These are phyloP conservation scores for Pythium folliculosum DNA, from an alignment of 352 stramenopile genomes.

Conservation along the genomic window DNA sequence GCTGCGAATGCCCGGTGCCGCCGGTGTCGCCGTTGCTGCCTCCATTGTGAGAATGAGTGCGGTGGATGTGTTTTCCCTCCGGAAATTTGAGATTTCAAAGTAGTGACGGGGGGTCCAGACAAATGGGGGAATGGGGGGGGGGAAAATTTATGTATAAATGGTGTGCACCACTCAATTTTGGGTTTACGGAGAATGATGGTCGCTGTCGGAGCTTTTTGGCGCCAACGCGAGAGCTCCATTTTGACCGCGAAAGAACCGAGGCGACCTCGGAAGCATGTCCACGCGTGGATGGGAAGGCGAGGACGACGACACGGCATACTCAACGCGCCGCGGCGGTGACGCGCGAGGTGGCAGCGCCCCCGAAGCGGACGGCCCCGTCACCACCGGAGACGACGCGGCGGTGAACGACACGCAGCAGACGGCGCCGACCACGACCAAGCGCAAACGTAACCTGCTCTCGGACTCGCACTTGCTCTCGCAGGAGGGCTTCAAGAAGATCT, in stretches of 20 bases:
- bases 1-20: constrained; percentile 23
- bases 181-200: constrained; percentile 9
- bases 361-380: neutral
- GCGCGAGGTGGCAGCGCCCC: constrained; percentile 4
- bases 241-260: constrained; percentile 8
- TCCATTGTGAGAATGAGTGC: neutral
- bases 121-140: neutral
- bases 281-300: constrained; percentile 59
- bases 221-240: constrained; percentile 24
- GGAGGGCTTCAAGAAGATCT: constrained; percentile 71
- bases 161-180: constrained; percentile 19
- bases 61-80: constrained; percentile 2
- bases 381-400: neutral
- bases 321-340: constrained; percentile 25
- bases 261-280: constrained; percentile 45
- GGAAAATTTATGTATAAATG: neutral
- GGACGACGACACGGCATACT: constrained; percentile 37
- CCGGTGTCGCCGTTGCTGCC: neutral
- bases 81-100: constrained; percentile 30
- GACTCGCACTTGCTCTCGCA: constrained; percentile 66
- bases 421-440: constrained; percentile 22
- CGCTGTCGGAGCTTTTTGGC: constrained; percentile 23
- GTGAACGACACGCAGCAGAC: constrained; percentile 8
- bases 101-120: constrained; percentile 12
- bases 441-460: constrained; percentile 58